phyloP scores from a whole-genome alignment of 2,329 filamentous ascomycete genomes.

The Neofusicoccum parvum region DNA sequence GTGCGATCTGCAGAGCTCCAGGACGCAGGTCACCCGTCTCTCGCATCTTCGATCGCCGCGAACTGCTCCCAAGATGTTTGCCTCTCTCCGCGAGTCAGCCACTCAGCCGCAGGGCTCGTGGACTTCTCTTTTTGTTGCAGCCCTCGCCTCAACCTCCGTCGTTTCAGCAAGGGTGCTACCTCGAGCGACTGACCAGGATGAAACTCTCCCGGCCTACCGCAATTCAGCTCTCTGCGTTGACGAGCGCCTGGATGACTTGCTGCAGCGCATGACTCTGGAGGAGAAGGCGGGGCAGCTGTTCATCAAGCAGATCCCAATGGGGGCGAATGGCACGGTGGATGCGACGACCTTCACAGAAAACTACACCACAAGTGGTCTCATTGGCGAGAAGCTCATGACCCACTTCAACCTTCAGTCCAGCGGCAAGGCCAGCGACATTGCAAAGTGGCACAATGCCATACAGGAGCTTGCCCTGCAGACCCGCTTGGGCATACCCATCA shows the following conservation, averaged over 20 bases:
- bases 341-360: constrained; percentile 32
- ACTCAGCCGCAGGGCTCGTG: not conserved
- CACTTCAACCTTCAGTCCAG: constrained; percentile 49
- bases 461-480: constrained; percentile 49
- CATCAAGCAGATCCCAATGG: constrained; percentile 41
- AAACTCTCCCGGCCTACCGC: constrained; percentile 33
- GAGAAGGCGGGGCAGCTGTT: constrained; percentile 55
- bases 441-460: constrained; percentile 46
- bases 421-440: constrained; percentile 47
- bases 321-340: constrained; percentile 37
- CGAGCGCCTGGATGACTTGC: constrained; percentile 51
- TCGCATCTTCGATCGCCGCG: not conserved
- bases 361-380: constrained; percentile 22
- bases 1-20: not conserved
- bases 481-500: constrained; percentile 53
- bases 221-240: constrained; percentile 46
- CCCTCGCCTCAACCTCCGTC: not conserved
- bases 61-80: not conserved
- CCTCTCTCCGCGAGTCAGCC: no score
- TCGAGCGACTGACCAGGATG: constrained; percentile 3
- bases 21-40: not conserved
- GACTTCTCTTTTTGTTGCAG: not conserved
- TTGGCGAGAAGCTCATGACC: constrained; percentile 43
- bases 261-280: constrained; percentile 50
- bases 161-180: not conserved